These are phyloP conservation scores for Mycena latifolia DNA, from an alignment of 768 basidiomycete genomes.

Conservation along the genomic window DNA sequence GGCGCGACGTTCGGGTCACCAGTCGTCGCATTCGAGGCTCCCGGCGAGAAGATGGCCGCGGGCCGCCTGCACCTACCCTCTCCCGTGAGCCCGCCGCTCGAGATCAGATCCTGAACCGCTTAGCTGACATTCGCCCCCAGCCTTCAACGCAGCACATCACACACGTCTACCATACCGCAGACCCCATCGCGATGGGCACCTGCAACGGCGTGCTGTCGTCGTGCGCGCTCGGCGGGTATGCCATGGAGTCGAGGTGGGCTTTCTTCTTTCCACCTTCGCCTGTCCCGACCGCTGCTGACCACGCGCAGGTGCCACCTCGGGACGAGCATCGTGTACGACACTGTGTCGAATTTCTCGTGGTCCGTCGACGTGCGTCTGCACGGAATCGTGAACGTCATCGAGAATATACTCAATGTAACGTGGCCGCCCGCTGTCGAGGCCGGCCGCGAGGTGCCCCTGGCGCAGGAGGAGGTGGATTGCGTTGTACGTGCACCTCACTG, in stretches of 20 bases:
- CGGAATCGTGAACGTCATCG: constrained; percentile 83
- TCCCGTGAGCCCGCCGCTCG: constrained; percentile 64
- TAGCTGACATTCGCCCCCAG: constrained; percentile 46
- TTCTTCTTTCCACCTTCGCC: constrained; percentile 3
- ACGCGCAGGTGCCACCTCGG: constrained; percentile 87
- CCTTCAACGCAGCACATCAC: constrained; percentile 85
- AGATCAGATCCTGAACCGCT: not conserved
- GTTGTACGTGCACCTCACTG: constrained; percentile 61
- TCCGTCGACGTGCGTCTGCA: constrained; percentile 85
- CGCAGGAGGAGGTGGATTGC: constrained; percentile 71
- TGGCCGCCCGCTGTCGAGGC: constrained; percentile 76
- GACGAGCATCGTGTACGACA: constrained; percentile 90
- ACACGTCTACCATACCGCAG: constrained; percentile 94
- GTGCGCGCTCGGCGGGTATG: constrained; percentile 91
- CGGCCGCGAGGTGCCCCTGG: constrained; percentile 73
- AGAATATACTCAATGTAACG: constrained; percentile 74
- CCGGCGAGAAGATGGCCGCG: constrained; percentile 88
- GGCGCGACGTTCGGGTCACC: constrained; percentile 92
- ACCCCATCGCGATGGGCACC: constrained; percentile 93
- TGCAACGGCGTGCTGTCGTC: constrained; percentile 86
- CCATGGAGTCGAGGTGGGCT: constrained; percentile 79
- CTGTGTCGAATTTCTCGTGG: constrained; percentile 90
- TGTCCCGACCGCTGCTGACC: constrained; percentile 10
- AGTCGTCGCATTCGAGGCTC: constrained; percentile 89
- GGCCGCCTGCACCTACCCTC: constrained; percentile 86